These are phyloP conservation scores for Ustilago esculenta DNA, from an alignment of 1,284 basidiomycete species.

Conservation along the genomic window DNA sequence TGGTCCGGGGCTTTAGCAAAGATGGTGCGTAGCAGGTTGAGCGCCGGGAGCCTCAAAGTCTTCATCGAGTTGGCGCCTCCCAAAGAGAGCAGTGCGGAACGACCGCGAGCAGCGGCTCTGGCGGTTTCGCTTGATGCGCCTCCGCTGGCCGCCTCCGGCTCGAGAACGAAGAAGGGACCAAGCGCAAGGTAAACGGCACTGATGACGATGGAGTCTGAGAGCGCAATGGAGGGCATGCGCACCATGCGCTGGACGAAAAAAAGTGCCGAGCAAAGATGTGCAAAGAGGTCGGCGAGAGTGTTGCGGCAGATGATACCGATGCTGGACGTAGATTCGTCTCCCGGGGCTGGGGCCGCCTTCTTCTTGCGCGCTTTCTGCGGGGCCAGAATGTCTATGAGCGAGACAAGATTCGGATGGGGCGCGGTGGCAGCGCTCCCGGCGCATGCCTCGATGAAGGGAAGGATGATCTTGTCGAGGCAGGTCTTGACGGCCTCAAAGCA, in stretches of 20 bases:
- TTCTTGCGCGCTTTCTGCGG: slow-evolving; percentile 45
- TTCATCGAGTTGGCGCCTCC: slow-evolving; percentile 72
- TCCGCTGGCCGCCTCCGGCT: slow-evolving; percentile 69
- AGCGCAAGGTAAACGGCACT: slow-evolving; percentile 89
- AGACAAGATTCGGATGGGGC: slow-evolving; percentile 43
- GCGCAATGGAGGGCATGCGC: slow-evolving; percentile 68
- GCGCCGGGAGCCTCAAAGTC: slow-evolving; percentile 80
- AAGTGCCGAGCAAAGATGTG: slow-evolving; percentile 55
- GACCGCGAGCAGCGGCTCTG: slow-evolving; percentile 28
- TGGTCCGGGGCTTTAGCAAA: slow-evolving; percentile 90
- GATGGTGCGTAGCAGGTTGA: slow-evolving; percentile 80
- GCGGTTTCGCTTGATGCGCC: slow-evolving; percentile 30
- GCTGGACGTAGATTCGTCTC: slow-evolving; percentile 21
- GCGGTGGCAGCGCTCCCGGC: slow-evolving; percentile 30
- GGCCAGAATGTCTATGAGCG: slow-evolving; percentile 64
- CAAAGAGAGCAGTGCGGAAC: slow-evolving; percentile 40
- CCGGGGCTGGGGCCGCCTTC: slow-evolving; percentile 14
- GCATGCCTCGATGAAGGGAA: slow-evolving; percentile 83
- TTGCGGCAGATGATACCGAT: slow-evolving; percentile 45
- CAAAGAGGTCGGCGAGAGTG: slow-evolving; percentile 45
- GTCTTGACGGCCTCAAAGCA: slow-evolving; percentile 82
- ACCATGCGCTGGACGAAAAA: slow-evolving; percentile 68
- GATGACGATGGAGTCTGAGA: slow-evolving; percentile 73
- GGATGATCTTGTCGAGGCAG: slow-evolving; percentile 80
- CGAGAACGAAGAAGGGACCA: slow-evolving; percentile 84